Evolutionary conservation across 2,329 filamentous ascomycete species (phyloP).

Genomic region (Sporothrix euskadiensis): DNA sequence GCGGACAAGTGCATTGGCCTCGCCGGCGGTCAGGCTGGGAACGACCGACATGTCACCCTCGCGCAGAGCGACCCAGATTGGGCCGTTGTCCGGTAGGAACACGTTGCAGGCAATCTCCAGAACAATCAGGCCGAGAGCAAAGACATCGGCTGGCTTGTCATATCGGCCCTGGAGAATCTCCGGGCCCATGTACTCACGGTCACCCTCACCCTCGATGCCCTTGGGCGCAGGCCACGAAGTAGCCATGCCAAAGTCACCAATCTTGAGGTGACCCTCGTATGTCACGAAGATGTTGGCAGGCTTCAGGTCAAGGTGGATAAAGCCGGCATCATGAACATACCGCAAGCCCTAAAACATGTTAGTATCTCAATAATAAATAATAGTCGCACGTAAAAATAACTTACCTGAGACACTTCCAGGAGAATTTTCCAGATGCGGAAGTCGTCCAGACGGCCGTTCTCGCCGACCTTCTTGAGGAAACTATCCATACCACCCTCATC

Average conservation of each 20-base stretch:
- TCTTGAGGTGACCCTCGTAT: conserved; percentile 79
- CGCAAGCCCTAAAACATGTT: conserved; percentile 68
- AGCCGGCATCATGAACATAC: conserved; percentile 84
- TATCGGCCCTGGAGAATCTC: conserved; percentile 85
- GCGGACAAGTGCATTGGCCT: conserved; percentile 67
- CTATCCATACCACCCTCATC: conserved; percentile 88
- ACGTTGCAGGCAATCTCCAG: conserved; percentile 94
- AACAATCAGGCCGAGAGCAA: conserved; percentile 90
- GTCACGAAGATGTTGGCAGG: conserved; percentile 81
- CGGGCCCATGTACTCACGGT: conserved; percentile 93
- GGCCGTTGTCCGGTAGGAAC: conserved; percentile 87
- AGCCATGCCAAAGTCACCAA: conserved; percentile 84
- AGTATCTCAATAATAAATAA: conserved; percentile 33
- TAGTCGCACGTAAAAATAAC: not conserved
- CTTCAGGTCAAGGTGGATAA: conserved; percentile 83
- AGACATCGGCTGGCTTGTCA: conserved; percentile 90
- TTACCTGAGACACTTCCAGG: conserved; percentile 77
- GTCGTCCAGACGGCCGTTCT: conserved; percentile 85
- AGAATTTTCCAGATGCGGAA: conserved; percentile 99
- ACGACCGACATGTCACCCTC: conserved; percentile 87
- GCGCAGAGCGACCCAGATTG: conserved; percentile 85
- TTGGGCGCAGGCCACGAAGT: conserved; percentile 73
- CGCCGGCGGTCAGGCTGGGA: conserved; percentile 82
- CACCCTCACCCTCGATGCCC: conserved; percentile 85
- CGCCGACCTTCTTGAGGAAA: conserved; percentile 80